Evolutionary conservation across 176 grass and related monocot species (phyloP).

Genomic region (Bonia amplexicaulis): DNA sequence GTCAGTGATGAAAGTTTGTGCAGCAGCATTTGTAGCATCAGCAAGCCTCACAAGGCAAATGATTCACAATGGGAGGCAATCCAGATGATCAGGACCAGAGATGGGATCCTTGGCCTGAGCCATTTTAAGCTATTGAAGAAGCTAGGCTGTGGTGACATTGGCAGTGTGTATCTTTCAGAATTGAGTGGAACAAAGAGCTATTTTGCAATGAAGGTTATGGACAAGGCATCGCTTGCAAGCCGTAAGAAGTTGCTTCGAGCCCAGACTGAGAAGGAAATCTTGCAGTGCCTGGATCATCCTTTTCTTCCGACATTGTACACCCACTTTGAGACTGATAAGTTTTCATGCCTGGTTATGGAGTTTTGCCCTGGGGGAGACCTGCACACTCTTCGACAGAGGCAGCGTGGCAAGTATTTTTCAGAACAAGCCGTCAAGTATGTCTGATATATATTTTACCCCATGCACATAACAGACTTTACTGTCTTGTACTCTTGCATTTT

Average conservation of each 20-base stretch:
- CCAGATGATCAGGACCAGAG: conserved; percentile 42
- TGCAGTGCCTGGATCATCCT: conserved; percentile 74
- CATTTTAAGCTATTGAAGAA: conserved; percentile 73
- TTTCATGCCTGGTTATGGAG: conserved; percentile 89
- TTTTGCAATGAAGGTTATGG: conserved; percentile 91
- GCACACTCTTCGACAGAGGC: conserved; percentile 66
- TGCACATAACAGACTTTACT: background rate
- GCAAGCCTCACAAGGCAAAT: conserved; percentile 75
- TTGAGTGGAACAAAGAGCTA: conserved; percentile 67
- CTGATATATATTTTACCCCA: background rate
- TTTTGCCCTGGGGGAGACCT: conserved; percentile 75
- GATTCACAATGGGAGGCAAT: conserved; percentile 80
- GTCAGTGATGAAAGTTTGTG: conserved; percentile 74
- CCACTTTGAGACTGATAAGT: conserved; percentile 83
- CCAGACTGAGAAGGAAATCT: conserved; percentile 78
- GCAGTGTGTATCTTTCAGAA: conserved; percentile 82
- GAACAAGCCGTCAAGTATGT: conserved; percentile 92
- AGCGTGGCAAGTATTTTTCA: conserved; percentile 71
- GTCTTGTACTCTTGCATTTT: background rate
- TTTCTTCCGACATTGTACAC: conserved; percentile 76
- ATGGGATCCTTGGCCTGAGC: conserved; percentile 59
- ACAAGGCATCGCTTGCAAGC: conserved; percentile 61
- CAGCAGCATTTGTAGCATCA: conserved; percentile 60
- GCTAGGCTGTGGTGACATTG: conserved; percentile 75
- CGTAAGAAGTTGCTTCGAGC: conserved; percentile 75